Evolutionary conservation across 192 early-diverging fungal genomes (phyloP).

Genomic region (Coemansia sp.): DNA sequence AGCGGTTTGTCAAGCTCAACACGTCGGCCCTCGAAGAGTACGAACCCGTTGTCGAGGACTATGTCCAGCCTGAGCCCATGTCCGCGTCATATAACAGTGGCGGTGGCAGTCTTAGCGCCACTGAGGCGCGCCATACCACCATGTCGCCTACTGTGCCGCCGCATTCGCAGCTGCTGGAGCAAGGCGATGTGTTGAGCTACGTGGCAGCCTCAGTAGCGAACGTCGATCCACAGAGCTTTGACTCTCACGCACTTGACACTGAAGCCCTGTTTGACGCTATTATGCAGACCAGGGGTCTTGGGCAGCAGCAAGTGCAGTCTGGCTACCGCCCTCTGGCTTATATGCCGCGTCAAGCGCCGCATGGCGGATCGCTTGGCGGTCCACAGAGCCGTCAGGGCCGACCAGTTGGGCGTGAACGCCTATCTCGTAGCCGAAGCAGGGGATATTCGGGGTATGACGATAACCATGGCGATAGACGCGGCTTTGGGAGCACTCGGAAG

Average conservation of each 20-base stretch:
- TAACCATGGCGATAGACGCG: constrained; percentile 14
- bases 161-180: constrained; percentile 23
- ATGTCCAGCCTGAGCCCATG: constrained; percentile 9
- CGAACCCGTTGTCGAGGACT: constrained; percentile 36
- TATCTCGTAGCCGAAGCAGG: constrained; percentile 36
- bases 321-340: constrained; percentile 46
- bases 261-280: constrained; percentile 32
- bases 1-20: constrained; percentile 27
- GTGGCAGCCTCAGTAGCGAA: constrained; percentile 36
- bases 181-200: constrained; percentile 52
- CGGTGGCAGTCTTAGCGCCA: neutral
- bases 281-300: constrained; percentile 10
- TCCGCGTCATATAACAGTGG: neutral
- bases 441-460: constrained; percentile 20
- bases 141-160: neutral
- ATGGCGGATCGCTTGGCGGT: neutral
- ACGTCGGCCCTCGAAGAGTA: constrained; percentile 29
- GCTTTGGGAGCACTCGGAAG: constrained; percentile 15
- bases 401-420: neutral
- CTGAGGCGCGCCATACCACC: neutral
- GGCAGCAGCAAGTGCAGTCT: constrained; percentile 13
- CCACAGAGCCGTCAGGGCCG: neutral
- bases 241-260: constrained; percentile 18
- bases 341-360: constrained; percentile 22
- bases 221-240: constrained; percentile 24